Percentiles rank a stretch among this genome's conserved stretches.
Conservation (phyloP, 441 rosid species). For the Brassica hybrid region DNA sequence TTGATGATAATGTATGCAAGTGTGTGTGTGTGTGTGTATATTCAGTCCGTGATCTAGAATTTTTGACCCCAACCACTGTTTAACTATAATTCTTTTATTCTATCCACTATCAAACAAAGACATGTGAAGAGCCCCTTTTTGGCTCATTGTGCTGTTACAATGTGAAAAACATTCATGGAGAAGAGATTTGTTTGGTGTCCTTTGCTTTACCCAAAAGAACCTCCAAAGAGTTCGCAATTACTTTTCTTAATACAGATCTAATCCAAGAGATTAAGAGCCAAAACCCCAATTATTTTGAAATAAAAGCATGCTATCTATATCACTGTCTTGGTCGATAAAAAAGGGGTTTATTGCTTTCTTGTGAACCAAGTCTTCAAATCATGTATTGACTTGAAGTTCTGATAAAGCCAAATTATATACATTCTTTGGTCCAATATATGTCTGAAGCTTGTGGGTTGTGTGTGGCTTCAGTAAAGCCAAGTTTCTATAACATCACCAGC, state of each 20-base stretch:
- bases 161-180: slow-evolving; percentile 23
- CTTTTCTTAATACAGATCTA: slow-evolving; percentile 6
- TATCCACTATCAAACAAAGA: slow-evolving; percentile 73
- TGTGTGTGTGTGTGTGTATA: slow-evolving; percentile 8
- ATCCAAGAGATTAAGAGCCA: slow-evolving; percentile 18
- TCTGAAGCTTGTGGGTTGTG: slow-evolving; percentile 12
- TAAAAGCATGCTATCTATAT: slow-evolving; percentile 1
- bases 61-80: slow-evolving; percentile 37
- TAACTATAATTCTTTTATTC: slow-evolving; percentile 39
- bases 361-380: slow-evolving; percentile 28
- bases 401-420: neutral
- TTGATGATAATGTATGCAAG: slow-evolving; percentile 38
- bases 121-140: slow-evolving; percentile 70
- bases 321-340: slow-evolving; percentile 3
- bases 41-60: slow-evolving; percentile 37
- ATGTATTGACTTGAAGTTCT: slow-evolving; percentile 8
- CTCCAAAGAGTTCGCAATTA: neutral
- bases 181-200: slow-evolving; percentile 29
- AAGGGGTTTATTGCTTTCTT: slow-evolving; percentile 27
- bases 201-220: slow-evolving; percentile 12
- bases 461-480: slow-evolving; percentile 22
- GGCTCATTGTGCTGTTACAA: slow-evolving; percentile 51
- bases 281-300: slow-evolving; percentile 1
- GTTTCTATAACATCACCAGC: neutral
- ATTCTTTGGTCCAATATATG: neutral